Percentiles rank a stretch among this genome's conserved stretches.
Conservation (phyloP, 352 stramenopile species). For the Pythium biforme region DNA sequence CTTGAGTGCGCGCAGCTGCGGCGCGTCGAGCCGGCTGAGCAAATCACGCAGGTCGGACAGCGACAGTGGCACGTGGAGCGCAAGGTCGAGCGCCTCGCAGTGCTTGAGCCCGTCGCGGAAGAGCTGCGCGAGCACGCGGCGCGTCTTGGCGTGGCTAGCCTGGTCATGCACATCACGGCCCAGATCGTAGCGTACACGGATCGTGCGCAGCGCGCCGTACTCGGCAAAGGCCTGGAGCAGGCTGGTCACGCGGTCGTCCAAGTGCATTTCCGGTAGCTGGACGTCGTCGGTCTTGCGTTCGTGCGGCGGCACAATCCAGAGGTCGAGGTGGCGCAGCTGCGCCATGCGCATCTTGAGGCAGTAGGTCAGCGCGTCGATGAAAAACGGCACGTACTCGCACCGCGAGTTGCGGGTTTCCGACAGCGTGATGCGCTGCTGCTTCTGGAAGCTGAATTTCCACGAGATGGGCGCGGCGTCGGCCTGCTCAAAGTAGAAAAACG, state of each 20-base stretch:
- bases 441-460: slow-evolving; percentile 53
- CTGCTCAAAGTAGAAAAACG: slow-evolving; percentile 31
- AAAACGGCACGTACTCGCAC: slow-evolving; percentile 34
- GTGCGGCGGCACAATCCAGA: slow-evolving; percentile 25
- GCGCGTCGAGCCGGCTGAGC: slow-evolving; percentile 18
- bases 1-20: slow-evolving; percentile 26
- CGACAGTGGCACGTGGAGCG: slow-evolving; percentile 26
- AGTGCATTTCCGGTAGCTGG: neutral
- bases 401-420: slow-evolving; percentile 36
- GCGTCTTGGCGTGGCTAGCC: slow-evolving; percentile 21
- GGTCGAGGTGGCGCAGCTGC: slow-evolving; percentile 53
- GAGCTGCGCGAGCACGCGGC: slow-evolving; percentile 31
- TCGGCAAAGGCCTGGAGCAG: slow-evolving; percentile 31
- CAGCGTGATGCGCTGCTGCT: slow-evolving; percentile 38
- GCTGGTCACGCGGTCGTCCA: slow-evolving; percentile 24
- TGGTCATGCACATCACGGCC: neutral
- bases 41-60: slow-evolving; percentile 21
- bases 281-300: slow-evolving; percentile 17
- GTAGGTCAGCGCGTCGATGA: slow-evolving; percentile 40
- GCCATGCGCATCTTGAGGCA: slow-evolving; percentile 50
- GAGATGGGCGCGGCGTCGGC: slow-evolving; percentile 17
- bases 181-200: slow-evolving; percentile 28
- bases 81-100: slow-evolving; percentile 45
- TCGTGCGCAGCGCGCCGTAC: slow-evolving; percentile 25
- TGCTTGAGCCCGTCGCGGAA: slow-evolving; percentile 41